A percentile compares a stretch with the other conserved stretches of the same genome.
Evolutionary conservation across 805 yeast genomes (phyloP).

Genomic region (Blastobotrys americana): DNA sequence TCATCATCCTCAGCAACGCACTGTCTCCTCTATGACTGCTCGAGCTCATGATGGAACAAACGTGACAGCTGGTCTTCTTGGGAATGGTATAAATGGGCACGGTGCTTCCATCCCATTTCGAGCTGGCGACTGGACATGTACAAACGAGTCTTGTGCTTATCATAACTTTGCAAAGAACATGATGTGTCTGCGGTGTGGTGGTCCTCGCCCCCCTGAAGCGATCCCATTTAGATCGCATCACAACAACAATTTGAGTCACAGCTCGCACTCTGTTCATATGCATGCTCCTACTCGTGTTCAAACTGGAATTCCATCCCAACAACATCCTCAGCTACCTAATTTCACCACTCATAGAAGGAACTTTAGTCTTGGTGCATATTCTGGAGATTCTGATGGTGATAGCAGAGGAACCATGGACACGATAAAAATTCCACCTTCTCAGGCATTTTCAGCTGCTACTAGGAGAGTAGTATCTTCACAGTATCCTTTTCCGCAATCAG

Average conservation of each 20-base stretch:
- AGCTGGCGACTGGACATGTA: slow-evolving; percentile 96
- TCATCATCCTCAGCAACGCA: too few relatives aligned
- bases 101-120: slow-evolving; percentile 76
- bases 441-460: neutral
- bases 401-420: too few relatives aligned
- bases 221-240: neutral
- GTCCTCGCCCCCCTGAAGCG: slow-evolving; percentile 41
- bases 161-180: slow-evolving; percentile 90
- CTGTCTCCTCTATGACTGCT: too few relatives aligned
- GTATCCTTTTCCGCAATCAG: neutral
- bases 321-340: too few relatives aligned
- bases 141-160: slow-evolving; percentile 67
- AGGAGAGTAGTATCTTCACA: neutral
- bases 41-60: too few relatives aligned
- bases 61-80: too few relatives aligned
- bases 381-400: too few relatives aligned
- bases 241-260: slow-evolving; percentile 3
- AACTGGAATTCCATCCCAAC: too few relatives aligned
- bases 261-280: neutral
- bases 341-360: too few relatives aligned
- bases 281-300: neutral
- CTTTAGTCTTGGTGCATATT: too few relatives aligned
- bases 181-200: slow-evolving; percentile 82
- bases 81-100: too few relatives aligned
- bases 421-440: too few relatives aligned